phyloP scores from a whole-genome alignment of 805 yeast genomes.

The Yamadazyma tumulicola region DNA sequence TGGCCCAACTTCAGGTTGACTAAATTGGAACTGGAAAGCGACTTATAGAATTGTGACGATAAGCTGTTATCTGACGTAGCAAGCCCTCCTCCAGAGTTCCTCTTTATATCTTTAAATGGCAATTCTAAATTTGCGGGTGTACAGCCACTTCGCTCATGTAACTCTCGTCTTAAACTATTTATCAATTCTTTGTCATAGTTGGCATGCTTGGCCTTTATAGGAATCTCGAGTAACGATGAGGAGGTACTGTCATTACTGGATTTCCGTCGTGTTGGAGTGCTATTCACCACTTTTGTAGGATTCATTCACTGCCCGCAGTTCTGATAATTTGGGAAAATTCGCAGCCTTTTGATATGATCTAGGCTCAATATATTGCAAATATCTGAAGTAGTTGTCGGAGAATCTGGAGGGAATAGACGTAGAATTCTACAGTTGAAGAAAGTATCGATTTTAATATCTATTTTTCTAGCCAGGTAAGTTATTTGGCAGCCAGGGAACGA shows the following conservation, averaged over 20 bases:
- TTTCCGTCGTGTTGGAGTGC: not conserved
- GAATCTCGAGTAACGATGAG: constrained; percentile 2
- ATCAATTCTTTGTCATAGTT: constrained; percentile 4
- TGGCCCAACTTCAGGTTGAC: not conserved
- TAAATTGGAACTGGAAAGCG: not conserved
- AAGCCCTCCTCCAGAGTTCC: not conserved
- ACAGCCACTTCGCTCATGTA: constrained; percentile 1
- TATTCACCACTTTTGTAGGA: not conserved
- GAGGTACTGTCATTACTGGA: constrained; percentile 1
- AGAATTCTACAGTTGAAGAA: too few species aligned
- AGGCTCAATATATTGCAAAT: too few species aligned
- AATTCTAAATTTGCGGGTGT: not conserved
- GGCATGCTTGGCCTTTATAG: not conserved
- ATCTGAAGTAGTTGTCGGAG: too few species aligned
- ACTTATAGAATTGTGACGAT: not conserved
- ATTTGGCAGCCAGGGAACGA: constrained; percentile 62
- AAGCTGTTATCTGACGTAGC: not conserved
- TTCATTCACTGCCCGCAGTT: not conserved
- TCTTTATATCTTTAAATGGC: constrained; percentile 1
- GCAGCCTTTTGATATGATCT: too few species aligned
- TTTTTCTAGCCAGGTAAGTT: too few species aligned
- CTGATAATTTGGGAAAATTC: too few species aligned
- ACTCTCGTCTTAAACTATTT: constrained; percentile 1
- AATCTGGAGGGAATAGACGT: too few species aligned
- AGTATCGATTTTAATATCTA: too few species aligned